These are phyloP conservation scores for Chrysoporthe cubensis DNA, from an alignment of 2,329 filamentous ascomycete species.

Conservation along the genomic window DNA sequence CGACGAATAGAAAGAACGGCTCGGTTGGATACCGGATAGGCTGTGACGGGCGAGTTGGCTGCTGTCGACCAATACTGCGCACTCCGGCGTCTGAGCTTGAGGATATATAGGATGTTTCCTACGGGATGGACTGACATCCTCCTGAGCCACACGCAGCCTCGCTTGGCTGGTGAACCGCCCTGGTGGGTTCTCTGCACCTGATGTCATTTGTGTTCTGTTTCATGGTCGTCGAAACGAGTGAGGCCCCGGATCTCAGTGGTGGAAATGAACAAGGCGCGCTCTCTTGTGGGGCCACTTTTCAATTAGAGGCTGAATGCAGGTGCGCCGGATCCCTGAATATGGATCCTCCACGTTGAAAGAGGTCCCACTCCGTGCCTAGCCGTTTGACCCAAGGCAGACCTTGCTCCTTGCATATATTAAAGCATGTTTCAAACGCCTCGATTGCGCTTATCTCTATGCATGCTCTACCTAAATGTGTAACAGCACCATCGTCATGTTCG, in stretches of 20 bases:
- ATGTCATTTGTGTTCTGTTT: conserved; percentile 11
- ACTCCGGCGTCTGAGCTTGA: conserved; percentile 3
- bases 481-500: not conserved
- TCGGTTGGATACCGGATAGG: conserved; percentile 10
- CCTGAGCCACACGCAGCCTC: not conserved
- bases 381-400: no score
- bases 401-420: not conserved
- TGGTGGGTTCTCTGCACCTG: not conserved
- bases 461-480: not conserved
- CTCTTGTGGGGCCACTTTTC: not conserved
- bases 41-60: conserved; percentile 7
- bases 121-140: not conserved
- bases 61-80: not conserved
- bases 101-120: not conserved
- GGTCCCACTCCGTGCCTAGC: not conserved
- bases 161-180: conserved; percentile 4
- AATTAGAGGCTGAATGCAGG: conserved; percentile 15
- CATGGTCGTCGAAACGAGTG: conserved; percentile 14
- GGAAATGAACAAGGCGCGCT: not conserved
- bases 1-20: conserved; percentile 13
- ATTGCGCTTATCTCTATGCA: not conserved
- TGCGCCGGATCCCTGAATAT: not conserved
- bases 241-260: conserved; percentile 3
- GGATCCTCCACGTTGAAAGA: not conserved
- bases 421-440: not conserved